These are phyloP conservation scores for Aspergillus felis DNA, from an alignment of 2,329 filamentous ascomycete genomes.

Conservation along the genomic window DNA sequence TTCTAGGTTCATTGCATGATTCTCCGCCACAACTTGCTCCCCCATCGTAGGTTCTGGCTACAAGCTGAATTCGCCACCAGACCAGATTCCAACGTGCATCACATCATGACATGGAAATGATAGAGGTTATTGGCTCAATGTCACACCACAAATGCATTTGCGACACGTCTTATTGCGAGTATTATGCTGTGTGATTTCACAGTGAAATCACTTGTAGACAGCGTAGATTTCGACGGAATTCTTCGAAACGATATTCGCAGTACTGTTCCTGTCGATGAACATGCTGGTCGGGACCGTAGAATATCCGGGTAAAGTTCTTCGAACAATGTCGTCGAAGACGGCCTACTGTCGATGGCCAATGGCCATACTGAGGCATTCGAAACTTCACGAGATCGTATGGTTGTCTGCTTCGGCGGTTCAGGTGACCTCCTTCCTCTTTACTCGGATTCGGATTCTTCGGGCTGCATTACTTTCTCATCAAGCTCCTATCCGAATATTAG, in stretches of 20 bases:
- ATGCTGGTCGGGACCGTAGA: not conserved
- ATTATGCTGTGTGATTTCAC: not conserved
- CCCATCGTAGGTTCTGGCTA: not conserved
- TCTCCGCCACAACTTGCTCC: not conserved
- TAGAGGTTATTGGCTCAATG: not conserved
- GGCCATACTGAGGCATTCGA: not conserved
- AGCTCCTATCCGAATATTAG: slow-evolving; percentile 35
- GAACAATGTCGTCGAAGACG: not conserved
- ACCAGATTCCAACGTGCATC: not conserved
- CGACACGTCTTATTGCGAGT: too few relatives aligned
- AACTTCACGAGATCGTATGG: not conserved
- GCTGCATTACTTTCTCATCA: slow-evolving; percentile 46
- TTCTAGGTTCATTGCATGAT: not conserved
- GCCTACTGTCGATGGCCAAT: not conserved
- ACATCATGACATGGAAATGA: not conserved
- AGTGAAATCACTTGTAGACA: not conserved
- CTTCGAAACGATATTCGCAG: not conserved
- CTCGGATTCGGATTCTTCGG: slow-evolving; percentile 45
- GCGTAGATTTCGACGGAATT: not conserved
- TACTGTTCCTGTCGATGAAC: not conserved
- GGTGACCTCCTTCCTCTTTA: slow-evolving; percentile 11
- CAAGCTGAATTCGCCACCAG: not conserved
- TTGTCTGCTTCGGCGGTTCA: not conserved
- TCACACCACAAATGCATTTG: not conserved
- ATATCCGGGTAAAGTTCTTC: not conserved